A percentile compares a stretch with the other conserved stretches of the same genome.
Conservation (phyloP, 73 alveolate species). For the Uronychia setigera region DNA sequence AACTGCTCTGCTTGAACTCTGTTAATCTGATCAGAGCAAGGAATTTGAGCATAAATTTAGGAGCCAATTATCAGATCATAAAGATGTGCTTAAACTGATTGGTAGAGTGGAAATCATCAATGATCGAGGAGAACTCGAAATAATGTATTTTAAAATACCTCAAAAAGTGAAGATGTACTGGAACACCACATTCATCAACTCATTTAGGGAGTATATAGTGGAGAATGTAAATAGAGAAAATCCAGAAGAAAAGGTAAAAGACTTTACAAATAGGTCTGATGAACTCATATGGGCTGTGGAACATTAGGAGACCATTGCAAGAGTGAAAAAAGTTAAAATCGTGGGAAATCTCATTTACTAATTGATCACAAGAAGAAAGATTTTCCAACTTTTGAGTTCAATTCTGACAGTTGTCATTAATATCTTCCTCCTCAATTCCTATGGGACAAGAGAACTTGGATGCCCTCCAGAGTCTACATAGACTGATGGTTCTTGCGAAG, state of each 20-base stretch:
- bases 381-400: background rate
- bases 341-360: background rate
- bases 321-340: background rate
- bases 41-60: background rate
- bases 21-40: background rate
- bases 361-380: background rate
- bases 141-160: conserved; percentile 1
- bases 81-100: background rate
- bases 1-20: conserved; percentile 9
- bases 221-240: background rate
- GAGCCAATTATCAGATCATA: background rate
- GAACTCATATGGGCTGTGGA: conserved; percentile 6
- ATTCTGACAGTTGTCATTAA: background rate
- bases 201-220: background rate
- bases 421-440: background rate
- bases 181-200: background rate
- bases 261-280: background rate
- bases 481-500: background rate
- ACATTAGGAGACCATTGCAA: conserved; percentile 8
- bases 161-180: conserved; percentile 1
- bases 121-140: background rate
- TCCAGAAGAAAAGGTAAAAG: background rate
- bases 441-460: background rate
- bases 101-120: conserved; percentile 9
- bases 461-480: background rate